phyloP scores from a whole-genome alignment of 169 alveolate species.

The Ichthyophthirius multifiliis region DNA sequence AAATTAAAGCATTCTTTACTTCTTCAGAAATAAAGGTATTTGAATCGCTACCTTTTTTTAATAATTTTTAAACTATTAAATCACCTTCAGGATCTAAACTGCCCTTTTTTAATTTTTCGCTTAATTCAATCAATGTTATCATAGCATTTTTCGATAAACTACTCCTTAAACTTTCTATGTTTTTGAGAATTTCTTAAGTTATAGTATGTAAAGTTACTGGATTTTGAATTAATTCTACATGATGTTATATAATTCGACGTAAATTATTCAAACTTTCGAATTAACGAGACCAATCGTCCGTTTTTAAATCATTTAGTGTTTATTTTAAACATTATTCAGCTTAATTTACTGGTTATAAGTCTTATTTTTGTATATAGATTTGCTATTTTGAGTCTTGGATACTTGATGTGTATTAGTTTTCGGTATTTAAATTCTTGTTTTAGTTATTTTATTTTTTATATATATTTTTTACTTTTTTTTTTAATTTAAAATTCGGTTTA shows the following conservation, averaged over 20 bases:
- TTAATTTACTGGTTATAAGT: constrained; percentile 6
- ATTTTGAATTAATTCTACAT: constrained; percentile 7
- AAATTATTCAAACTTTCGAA: constrained; percentile 27
- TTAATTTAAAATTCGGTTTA: neutral
- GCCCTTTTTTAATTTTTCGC: constrained; percentile 13
- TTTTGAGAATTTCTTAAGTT: constrained; percentile 5
- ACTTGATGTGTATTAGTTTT: neutral
- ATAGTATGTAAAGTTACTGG: neutral
- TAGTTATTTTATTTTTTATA: neutral
- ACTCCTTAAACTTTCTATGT: constrained; percentile 26
- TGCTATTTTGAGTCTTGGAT: neutral
- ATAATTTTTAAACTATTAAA: constrained; percentile 6
- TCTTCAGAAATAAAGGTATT: constrained; percentile 34
- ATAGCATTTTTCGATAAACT: constrained; percentile 35
- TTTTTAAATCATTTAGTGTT: constrained; percentile 12
- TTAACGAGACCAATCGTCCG: constrained; percentile 37
- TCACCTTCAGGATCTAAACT: constrained; percentile 23
- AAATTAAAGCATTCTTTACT: constrained; percentile 8
- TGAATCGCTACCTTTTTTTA: constrained; percentile 22
- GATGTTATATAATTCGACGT: constrained; percentile 21
- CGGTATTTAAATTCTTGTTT: neutral
- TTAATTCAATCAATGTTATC: constrained; percentile 14
- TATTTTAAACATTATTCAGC: constrained; percentile 16
- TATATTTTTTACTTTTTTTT: neutral
- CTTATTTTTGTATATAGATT: neutral